Percentiles rank a stretch among this genome's conserved stretches.
Evolutionary conservation across 257 asterid genomes (phyloP).

Genomic region (Catharanthus roseus): DNA sequence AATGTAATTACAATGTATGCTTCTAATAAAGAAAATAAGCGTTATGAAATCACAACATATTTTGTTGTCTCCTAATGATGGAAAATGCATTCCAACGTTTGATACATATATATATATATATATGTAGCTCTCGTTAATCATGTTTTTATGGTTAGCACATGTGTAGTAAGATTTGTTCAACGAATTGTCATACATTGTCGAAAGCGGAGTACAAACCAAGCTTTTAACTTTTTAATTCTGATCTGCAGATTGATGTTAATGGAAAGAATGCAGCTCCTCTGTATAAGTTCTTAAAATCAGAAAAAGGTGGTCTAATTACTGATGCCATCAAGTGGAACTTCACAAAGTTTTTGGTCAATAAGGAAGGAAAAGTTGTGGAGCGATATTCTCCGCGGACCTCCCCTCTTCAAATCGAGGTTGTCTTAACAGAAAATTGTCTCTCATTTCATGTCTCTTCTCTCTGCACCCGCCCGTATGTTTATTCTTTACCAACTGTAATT

Average conservation of each 20-base stretch:
- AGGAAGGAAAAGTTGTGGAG: constrained; percentile 64
- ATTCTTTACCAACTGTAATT: background rate
- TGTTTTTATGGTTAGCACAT: background rate
- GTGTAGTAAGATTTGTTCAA: background rate
- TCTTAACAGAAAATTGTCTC: background rate
- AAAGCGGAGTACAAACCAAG: background rate
- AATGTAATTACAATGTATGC: background rate
- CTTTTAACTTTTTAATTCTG: background rate
- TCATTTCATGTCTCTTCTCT: background rate
- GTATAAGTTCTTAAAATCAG: constrained; percentile 72
- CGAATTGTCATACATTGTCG: background rate
- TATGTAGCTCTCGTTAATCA: background rate
- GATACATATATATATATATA: no score
- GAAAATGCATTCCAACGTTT: background rate
- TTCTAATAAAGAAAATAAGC: no score
- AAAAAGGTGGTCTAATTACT: constrained; percentile 51
- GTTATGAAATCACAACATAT: no score
- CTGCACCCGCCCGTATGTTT: background rate
- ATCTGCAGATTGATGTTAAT: constrained; percentile 62
- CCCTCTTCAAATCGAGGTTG: constrained; percentile 74
- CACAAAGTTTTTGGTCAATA: constrained; percentile 71
- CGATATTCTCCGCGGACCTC: constrained; percentile 69
- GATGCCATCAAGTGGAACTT: constrained; percentile 87
- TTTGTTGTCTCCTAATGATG: no score
- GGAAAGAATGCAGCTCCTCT: constrained; percentile 68